Base-by-base conservation (phyloP, 768 basidiomycete species). In the Heimioporus sp. region DNA sequence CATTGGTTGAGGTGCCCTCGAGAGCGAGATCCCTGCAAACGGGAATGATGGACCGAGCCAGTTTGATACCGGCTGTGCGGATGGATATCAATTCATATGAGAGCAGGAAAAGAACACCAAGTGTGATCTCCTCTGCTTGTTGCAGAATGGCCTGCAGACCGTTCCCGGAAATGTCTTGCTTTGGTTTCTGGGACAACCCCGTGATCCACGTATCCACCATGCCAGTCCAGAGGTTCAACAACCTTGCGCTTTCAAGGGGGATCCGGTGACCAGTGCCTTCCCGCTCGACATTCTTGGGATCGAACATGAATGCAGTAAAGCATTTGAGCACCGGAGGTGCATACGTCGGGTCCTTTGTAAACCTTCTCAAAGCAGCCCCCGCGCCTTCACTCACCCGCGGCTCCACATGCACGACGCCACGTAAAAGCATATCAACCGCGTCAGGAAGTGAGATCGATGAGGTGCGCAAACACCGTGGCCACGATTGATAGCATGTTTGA, bases 371-470 rank as follows among this genome's bases (percentile, higher is more conserved):
- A 12, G 91, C 85, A 4, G 74, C 72, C 28, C 73, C 76, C 0
- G 94, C 86, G 15, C 80, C 80, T n/a, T 86, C 83, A 35, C 79
- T 80, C 1, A 96, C 74, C 2, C 71, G 60, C 2, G 90, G 88
- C 56, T 97, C 92, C 30, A 93, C 83, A 57, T 96, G 94, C 21
- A 91, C 77, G n/a, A 91, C 80, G 2, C 88, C 90, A 32, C 83
- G 80, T 42, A 94, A 74, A 21, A 95, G 79, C 76, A 92, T 83
- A 57, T 92, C 87, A 46, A 92, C 76, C 0, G 84, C 80, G 39
- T 87, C 85, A 11, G 75, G 64, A 43, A 87, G 66, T 39, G 80
- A 60, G 31, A 81, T 67, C 5, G 73, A 73, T 5, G 78, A 73
- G 3, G 77, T 69, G 61, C 85, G 81, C 39, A 93, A 74, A 60